phyloP scores from a whole-genome alignment of 1,284 basidiomycete species.

The Ustilago trichophora region DNA sequence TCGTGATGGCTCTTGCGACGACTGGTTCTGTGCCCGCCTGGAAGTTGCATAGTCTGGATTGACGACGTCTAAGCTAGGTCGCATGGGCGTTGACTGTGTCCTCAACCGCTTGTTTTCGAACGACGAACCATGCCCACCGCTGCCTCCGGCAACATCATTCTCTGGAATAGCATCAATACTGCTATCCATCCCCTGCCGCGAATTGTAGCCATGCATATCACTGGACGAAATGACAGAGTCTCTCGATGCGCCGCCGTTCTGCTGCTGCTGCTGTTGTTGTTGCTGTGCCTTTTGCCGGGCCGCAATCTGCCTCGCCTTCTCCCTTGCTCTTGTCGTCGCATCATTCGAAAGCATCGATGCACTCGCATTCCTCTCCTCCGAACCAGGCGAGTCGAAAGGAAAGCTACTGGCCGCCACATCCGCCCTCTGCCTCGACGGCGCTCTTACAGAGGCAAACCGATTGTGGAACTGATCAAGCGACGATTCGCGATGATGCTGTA shows the following conservation, averaged over 20 bases:
- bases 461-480: conserved; percentile 44
- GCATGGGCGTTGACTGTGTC: conserved; percentile 43
- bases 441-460: conserved; percentile 19
- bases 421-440: background rate
- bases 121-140: background rate
- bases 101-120: conserved; percentile 22
- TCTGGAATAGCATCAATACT: conserved; percentile 17
- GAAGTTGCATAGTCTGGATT: background rate
- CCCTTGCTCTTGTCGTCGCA: conserved; percentile 29
- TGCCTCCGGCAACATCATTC: background rate
- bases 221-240: conserved; percentile 6
- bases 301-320: conserved; percentile 35
- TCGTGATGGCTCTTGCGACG: conserved; percentile 1
- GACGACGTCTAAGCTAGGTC: conserved; percentile 25
- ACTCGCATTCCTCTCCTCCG: background rate
- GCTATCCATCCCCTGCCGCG: conserved; percentile 1
- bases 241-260: background rate
- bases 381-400: conserved; percentile 4
- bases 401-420: too few species aligned
- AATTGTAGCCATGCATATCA: background rate
- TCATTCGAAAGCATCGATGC: conserved; percentile 3
- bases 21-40: conserved; percentile 2
- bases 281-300: conserved; percentile 9
- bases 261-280: too few species aligned
- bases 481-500: conserved; percentile 21